A percentile compares a stretch with the other conserved stretches of the same genome.
Evolutionary conservation across 2,329 filamentous ascomycete species (phyloP).

Genomic region (Chaetomium olivaceum): DNA sequence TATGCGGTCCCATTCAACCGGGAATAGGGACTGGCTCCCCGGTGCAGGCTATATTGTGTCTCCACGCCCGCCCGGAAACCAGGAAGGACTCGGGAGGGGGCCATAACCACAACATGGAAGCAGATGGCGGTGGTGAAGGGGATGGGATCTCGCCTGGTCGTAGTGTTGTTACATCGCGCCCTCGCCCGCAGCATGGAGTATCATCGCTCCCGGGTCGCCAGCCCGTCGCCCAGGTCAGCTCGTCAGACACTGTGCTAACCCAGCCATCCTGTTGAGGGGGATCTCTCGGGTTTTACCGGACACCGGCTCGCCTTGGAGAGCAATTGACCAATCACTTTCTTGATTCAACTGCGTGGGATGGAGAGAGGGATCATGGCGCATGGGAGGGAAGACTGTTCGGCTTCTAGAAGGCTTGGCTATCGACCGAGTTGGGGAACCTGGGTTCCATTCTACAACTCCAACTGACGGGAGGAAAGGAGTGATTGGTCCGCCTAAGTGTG

Average conservation of each 20-base stretch:
- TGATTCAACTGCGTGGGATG: neutral
- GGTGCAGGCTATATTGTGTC: conserved; percentile 33
- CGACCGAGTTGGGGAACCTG: neutral
- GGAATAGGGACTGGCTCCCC: conserved; percentile 24
- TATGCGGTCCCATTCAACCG: conserved; percentile 34
- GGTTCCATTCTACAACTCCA: neutral
- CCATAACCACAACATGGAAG: neutral
- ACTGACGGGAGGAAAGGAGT: neutral
- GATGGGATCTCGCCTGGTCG: neutral
- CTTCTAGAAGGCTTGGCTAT: conserved; percentile 20
- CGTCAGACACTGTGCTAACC: neutral
- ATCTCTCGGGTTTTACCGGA: neutral
- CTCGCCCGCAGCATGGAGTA: conserved; percentile 9
- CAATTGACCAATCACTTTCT: conserved; percentile 10
- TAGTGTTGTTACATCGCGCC: conserved; percentile 24
- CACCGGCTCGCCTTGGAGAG: neutral
- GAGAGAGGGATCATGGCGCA: neutral
- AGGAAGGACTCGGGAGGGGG: neutral
- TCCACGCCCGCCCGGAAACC: conserved; percentile 8
- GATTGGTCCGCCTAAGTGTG: conserved; percentile 1
- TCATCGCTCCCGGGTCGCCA: neutral
- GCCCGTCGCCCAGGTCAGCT: neutral
- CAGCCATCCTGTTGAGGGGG: neutral
- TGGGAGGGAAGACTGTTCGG: neutral
- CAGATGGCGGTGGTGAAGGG: neutral